Evolutionary conservation across 139 green algal genomes (phyloP).

Genomic region (Monoraphidium neglectum): DNA sequence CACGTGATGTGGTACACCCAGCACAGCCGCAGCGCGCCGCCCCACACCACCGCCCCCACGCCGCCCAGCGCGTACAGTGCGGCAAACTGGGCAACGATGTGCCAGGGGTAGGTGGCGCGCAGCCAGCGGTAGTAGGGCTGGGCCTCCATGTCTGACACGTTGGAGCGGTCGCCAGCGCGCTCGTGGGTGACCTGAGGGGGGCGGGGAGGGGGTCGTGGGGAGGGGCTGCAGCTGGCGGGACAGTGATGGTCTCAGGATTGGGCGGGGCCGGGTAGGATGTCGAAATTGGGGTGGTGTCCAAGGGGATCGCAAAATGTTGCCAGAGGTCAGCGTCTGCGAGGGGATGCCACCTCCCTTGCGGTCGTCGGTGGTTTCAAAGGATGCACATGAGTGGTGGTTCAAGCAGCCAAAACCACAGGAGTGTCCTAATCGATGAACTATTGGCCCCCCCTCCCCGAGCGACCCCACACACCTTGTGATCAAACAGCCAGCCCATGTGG

Average conservation of each 20-base stretch:
- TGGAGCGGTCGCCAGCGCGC: constrained; percentile 77
- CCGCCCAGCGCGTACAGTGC: constrained; percentile 87
- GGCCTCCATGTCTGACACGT: constrained; percentile 82
- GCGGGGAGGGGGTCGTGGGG: too few species aligned
- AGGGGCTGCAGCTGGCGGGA: too few species aligned
- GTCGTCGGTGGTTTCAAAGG: too few species aligned
- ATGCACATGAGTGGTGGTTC: too few species aligned
- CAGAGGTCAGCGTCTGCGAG: too few species aligned
- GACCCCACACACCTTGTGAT: constrained; percentile 73
- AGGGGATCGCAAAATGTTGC: too few species aligned
- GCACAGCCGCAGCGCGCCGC: constrained; percentile 82
- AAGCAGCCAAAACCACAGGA: too few species aligned
- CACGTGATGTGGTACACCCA: constrained; percentile 99
- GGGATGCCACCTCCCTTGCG: too few species aligned
- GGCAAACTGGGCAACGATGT: constrained; percentile 81
- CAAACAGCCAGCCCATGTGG: constrained; percentile 98
- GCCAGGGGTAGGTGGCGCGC: constrained; percentile 79
- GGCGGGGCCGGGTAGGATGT: too few species aligned
- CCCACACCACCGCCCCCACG: constrained; percentile 92
- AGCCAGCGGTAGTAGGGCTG: constrained; percentile 95
- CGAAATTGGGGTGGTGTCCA: too few species aligned
- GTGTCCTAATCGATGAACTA: too few species aligned
- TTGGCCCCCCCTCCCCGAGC: neutral
- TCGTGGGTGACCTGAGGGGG: constrained; percentile 67
- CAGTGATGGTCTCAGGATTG: too few species aligned